These are phyloP conservation scores for Fusarium humuli DNA, from an alignment of 2,329 filamentous ascomycete genomes.

Conservation along the genomic window DNA sequence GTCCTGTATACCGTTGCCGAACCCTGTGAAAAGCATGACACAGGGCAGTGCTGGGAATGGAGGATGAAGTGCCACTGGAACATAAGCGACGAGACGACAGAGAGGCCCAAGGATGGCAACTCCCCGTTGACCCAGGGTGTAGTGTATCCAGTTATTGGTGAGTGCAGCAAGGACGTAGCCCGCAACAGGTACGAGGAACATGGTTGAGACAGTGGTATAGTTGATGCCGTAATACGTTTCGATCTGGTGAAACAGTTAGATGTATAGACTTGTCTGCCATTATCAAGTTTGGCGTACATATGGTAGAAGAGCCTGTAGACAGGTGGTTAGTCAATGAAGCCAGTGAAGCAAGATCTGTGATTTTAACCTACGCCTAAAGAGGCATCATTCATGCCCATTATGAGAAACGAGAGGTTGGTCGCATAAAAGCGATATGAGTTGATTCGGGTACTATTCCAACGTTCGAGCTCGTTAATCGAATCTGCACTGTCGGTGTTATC, in stretches of 20 bases:
- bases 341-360: background rate
- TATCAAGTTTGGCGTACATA: slow-evolving; percentile 51
- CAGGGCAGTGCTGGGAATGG: slow-evolving; percentile 75
- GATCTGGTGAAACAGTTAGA: slow-evolving; percentile 36
- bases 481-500: slow-evolving; percentile 11
- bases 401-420: slow-evolving; percentile 70
- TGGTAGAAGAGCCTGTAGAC: slow-evolving; percentile 59
- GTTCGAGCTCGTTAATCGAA: slow-evolving; percentile 52
- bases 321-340: slow-evolving; percentile 19
- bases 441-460: slow-evolving; percentile 71
- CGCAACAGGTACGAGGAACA: slow-evolving; percentile 74
- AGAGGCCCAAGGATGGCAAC: slow-evolving; percentile 73
- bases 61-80: slow-evolving; percentile 74
- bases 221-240: slow-evolving; percentile 67
- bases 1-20: slow-evolving; percentile 77
- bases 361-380: slow-evolving; percentile 67
- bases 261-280: background rate
- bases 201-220: slow-evolving; percentile 72
- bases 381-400: slow-evolving; percentile 77
- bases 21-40: slow-evolving; percentile 73
- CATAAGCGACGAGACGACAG: slow-evolving; percentile 73
- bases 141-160: slow-evolving; percentile 73
- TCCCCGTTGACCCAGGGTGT: slow-evolving; percentile 75
- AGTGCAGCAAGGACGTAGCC: slow-evolving; percentile 74
- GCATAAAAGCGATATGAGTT: slow-evolving; percentile 70